Conservation (phyloP, 2,329 filamentous ascomycete species). For the Amauroascus verrucosus region DNA sequence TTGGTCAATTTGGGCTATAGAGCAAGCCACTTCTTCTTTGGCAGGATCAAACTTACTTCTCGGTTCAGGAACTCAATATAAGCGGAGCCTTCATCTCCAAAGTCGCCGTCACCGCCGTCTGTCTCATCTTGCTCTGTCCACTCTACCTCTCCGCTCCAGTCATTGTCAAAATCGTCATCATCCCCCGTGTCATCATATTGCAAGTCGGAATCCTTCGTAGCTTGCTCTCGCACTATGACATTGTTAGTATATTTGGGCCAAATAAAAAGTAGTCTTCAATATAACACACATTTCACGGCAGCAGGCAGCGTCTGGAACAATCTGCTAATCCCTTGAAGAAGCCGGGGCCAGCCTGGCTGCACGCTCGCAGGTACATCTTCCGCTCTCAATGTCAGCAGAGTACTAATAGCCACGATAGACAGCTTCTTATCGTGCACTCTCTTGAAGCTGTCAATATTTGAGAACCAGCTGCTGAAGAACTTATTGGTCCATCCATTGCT, state of each 20-base stretch:
- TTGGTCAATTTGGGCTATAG: conserved; percentile 2
- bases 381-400: conserved; percentile 67
- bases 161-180: conserved; percentile 70
- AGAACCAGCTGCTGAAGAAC: conserved; percentile 98
- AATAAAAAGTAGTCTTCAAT: background rate
- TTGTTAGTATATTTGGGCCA: background rate
- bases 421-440: conserved; percentile 98
- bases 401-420: conserved; percentile 84
- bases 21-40: background rate
- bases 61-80: conserved; percentile 95
- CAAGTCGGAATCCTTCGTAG: conserved; percentile 77
- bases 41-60: conserved; percentile 48
- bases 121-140: conserved; percentile 55
- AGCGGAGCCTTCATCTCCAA: conserved; percentile 81
- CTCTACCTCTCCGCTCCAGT: conserved; percentile 68
- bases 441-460: conserved; percentile 84
- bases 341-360: conserved; percentile 84
- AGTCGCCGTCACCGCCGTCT: conserved; percentile 53
- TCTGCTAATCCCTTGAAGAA: conserved; percentile 78
- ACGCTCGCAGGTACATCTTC: conserved; percentile 85
- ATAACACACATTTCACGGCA: conserved; percentile 65
- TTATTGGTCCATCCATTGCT: conserved; percentile 91
- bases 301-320: conserved; percentile 85
- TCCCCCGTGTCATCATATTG: conserved; percentile 61
- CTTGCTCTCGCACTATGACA: conserved; percentile 69